These are phyloP conservation scores for Abortiporus biennis DNA, from an alignment of 1,284 basidiomycete species.

Conservation along the genomic window DNA sequence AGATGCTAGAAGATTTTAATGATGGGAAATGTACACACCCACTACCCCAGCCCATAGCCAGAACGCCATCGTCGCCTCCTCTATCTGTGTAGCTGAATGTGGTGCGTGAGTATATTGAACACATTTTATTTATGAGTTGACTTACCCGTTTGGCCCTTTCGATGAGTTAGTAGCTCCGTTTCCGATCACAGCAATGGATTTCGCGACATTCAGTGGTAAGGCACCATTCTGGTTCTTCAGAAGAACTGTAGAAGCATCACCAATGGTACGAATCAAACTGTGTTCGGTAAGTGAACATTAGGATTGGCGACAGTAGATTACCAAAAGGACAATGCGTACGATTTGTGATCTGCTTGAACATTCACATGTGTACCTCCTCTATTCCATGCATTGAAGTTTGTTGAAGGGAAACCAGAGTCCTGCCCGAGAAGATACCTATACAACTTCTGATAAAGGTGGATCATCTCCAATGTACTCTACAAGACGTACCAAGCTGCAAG, in stretches of 20 bases:
- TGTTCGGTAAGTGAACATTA: constrained; percentile 1
- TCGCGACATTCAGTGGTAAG: constrained; percentile 53
- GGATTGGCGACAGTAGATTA: neutral
- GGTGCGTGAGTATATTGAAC: constrained; percentile 21
- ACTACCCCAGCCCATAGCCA: constrained; percentile 58
- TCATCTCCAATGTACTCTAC: neutral
- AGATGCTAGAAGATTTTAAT: neutral
- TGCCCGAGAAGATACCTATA: constrained; percentile 55
- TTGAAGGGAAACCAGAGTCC: constrained; percentile 50
- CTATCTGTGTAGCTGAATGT: constrained; percentile 16
- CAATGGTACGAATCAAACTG: constrained; percentile 61
- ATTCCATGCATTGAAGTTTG: constrained; percentile 33
- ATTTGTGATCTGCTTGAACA: constrained; percentile 60
- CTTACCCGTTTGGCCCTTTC: constrained; percentile 55
- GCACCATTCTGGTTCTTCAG: constrained; percentile 60
- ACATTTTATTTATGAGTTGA: constrained; percentile 8
- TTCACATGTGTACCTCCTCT: constrained; percentile 40
- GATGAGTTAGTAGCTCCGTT: constrained; percentile 54
- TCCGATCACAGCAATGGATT: constrained; percentile 54
- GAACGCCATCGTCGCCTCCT: constrained; percentile 26
- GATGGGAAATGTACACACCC: constrained; percentile 26
- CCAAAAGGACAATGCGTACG: too few relatives aligned
- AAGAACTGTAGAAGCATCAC: constrained; percentile 65
- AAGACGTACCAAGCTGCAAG: constrained; percentile 44
- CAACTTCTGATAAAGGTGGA: neutral